Evolutionary conservation across 352 stramenopile species (phyloP).

Genomic region (Globisporangium mamillatum): DNA sequence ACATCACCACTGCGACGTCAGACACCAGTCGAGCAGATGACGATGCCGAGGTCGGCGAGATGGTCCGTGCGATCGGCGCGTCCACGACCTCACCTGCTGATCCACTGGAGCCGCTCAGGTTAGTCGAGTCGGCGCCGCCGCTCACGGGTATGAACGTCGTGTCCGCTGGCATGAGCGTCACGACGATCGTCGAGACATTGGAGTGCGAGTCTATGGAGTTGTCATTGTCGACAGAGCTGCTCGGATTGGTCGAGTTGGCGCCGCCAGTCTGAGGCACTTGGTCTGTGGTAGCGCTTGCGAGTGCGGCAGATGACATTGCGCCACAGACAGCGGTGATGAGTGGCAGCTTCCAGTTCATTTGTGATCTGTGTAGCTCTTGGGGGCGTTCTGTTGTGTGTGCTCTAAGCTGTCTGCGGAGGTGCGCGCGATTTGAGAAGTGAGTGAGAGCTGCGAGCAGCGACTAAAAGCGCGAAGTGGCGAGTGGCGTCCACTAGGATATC

Average conservation of each 20-base stretch:
- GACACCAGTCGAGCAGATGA: not conserved
- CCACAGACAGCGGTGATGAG: not conserved
- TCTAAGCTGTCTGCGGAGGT: not conserved
- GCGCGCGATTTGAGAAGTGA: not conserved
- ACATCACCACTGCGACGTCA: not conserved
- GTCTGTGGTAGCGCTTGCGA: not conserved
- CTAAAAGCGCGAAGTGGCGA: not conserved
- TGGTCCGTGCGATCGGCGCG: slow-evolving; percentile 2
- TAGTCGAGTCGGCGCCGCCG: not conserved
- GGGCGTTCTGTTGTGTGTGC: not conserved
- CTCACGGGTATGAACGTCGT: slow-evolving; percentile 5
- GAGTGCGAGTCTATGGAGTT: not conserved
- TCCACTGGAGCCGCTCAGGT: not conserved
- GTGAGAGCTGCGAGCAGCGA: not conserved
- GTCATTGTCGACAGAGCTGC: not conserved
- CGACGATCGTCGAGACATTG: slow-evolving; percentile 7
- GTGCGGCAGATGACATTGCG: not conserved
- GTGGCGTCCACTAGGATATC: not conserved
- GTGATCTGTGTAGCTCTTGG: not conserved
- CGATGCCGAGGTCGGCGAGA: not conserved
- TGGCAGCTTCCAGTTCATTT: not conserved
- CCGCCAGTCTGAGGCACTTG: slow-evolving; percentile 4
- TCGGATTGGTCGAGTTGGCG: slow-evolving; percentile 13
- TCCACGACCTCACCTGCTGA: not conserved
- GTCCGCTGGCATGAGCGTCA: slow-evolving; percentile 10